A percentile compares a stretch with the other conserved stretches of the same genome.
phyloP scores from a whole-genome alignment of 2,329 filamentous ascomycete species.

The Monilinia polystroma region DNA sequence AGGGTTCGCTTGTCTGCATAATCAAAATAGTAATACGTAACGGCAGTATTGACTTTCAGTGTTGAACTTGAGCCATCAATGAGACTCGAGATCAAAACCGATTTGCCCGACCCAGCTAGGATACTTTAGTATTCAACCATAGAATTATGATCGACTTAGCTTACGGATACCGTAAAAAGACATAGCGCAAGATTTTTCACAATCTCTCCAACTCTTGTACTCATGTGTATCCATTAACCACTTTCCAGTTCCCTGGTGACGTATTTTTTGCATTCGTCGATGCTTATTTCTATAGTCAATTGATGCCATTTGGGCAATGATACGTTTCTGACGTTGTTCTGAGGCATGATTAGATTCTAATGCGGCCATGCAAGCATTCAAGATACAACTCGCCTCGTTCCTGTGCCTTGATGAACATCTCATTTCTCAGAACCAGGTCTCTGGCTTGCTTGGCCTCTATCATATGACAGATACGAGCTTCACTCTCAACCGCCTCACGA shows the following conservation, averaged over 20 bases:
- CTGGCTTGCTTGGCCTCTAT: no score
- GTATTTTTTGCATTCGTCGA: background rate
- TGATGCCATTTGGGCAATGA: background rate
- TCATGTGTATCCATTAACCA: background rate
- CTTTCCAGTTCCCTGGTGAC: background rate
- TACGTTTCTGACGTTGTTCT: background rate
- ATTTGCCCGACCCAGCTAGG: background rate
- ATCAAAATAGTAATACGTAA: background rate
- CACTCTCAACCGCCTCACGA: no score
- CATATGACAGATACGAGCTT: no score
- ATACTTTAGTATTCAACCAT: background rate
- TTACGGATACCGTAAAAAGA: slow-evolving; percentile 16
- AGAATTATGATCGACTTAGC: background rate
- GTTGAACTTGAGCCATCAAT: background rate
- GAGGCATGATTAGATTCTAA: background rate
- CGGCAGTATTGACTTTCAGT: background rate
- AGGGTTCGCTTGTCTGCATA: background rate
- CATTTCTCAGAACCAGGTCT: no score
- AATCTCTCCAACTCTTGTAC: background rate
- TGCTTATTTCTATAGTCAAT: background rate
- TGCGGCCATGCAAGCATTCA: background rate
- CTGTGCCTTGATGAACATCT: background rate
- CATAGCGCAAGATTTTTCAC: background rate
- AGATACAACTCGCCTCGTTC: background rate
- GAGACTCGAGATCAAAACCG: background rate